Base-by-base conservation (phyloP, 768 basidiomycete species). In the Pisolithus albus region DNA sequence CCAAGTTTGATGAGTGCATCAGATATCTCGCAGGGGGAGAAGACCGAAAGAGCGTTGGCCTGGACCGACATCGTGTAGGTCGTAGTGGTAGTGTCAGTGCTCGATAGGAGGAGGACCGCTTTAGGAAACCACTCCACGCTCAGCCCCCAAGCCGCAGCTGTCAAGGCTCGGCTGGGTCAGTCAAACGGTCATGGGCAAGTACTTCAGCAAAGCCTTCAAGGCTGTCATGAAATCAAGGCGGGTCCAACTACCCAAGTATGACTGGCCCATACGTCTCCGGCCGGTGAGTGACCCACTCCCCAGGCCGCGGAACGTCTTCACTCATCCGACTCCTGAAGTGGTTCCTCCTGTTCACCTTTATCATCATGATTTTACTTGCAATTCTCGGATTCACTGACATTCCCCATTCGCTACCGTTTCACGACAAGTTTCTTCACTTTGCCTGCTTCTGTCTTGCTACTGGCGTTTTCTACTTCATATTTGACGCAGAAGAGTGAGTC, bases 1-100 rank as follows among this genome's bases (percentile, higher is more conserved):
- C 81, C 79, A 32, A 94, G 81, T 68, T 90, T 93, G 57, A 92
- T 71, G 58, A 95, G 80, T 2, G 92, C 89, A 61, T 95, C 92
- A 0, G 92, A 92, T 7, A 95, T 72, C 70, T 94, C 89, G 70
- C 88, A 90, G 44, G 87, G 79, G 6, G 88, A 82, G 62, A 80
- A 82, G n/a, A 47, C 52, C 21, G 66, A 60, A 18, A 70, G 49
- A 45, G 57, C 39, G 42, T 52, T 42, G 2, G 55, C 47, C 7
- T 15, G 43, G 34, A 13, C 13, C 34, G 34, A 34, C 34, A 34
- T 34, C 5, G 34, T 34, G 30, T 30, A 10, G 30, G 3, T 26
- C 26, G 21, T 30, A 10, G 30, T 30, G 10, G 10, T 9, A 30
- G 30, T 30, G 2, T n/a, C n/a, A n/a, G n/a, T 10, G 30, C 7